Percentiles rank a stretch among this genome's conserved stretches.
These are phyloP conservation scores for Candida maris DNA, from an alignment of 805 yeast species.

Conservation along the genomic window DNA sequence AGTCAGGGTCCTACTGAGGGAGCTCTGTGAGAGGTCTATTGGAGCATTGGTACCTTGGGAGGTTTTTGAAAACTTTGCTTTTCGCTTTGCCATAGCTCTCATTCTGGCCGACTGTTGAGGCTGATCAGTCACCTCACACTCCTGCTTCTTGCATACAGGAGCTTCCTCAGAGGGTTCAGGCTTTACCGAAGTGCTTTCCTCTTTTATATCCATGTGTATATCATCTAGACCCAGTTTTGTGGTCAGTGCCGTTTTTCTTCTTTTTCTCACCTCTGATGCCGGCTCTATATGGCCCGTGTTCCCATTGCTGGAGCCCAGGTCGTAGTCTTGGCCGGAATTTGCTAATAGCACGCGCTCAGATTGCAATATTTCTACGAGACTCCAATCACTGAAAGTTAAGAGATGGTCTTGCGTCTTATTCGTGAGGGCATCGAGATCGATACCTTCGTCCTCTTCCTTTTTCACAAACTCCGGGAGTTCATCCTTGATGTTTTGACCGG, in stretches of 20 bases:
- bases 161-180: constrained; percentile 6
- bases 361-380: constrained; percentile 43
- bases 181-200: constrained; percentile 18
- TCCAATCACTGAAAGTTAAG: constrained; percentile 49
- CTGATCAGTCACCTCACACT: neutral
- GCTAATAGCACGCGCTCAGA: constrained; percentile 59
- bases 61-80: constrained; percentile 69
- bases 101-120: constrained; percentile 63
- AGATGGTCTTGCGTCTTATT: constrained; percentile 45
- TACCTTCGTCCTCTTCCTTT: constrained; percentile 26
- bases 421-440: constrained; percentile 32
- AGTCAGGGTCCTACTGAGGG: constrained; percentile 54
- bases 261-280: constrained; percentile 14
- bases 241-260: constrained; percentile 29
- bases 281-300: constrained; percentile 9
- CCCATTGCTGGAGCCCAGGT: constrained; percentile 12
- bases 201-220: constrained; percentile 3
- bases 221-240: constrained; percentile 29
- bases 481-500: constrained; percentile 1
- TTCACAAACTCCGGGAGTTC: constrained; percentile 18
- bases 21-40: constrained; percentile 68
- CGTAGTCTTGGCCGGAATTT: constrained; percentile 47
- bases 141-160: constrained; percentile 1
- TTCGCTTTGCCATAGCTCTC: constrained; percentile 91
- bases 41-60: constrained; percentile 43